Conservation (phyloP, 305 asterid species). For the Caryopteris hybrid region DNA sequence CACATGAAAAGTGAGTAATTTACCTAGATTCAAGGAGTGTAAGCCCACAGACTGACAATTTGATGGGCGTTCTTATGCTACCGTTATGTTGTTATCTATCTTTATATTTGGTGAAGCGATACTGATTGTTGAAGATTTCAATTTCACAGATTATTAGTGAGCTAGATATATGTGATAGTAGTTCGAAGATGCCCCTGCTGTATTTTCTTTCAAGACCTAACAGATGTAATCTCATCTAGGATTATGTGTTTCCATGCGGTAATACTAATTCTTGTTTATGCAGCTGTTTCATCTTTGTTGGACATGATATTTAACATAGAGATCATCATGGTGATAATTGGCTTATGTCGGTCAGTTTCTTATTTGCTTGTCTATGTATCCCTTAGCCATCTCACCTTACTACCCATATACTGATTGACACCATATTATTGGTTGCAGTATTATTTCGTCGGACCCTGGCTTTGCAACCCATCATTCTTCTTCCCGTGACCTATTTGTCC, state of each 20-base stretch:
- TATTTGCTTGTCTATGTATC: background rate
- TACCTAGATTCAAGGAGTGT: background rate
- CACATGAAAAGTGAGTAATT: background rate
- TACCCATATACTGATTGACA: slow-evolving; percentile 8
- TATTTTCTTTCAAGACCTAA: background rate
- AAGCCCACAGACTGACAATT: background rate
- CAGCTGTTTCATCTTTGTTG: slow-evolving; percentile 35
- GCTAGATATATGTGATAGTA: background rate
- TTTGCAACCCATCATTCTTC: slow-evolving; percentile 21
- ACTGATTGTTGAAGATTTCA: background rate
- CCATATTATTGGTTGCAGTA: slow-evolving; percentile 33
- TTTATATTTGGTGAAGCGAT: background rate
- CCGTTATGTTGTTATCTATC: background rate
- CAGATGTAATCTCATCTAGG: background rate
- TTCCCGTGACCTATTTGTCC: slow-evolving; percentile 13
- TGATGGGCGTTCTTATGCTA: background rate
- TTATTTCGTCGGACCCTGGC: slow-evolving; percentile 46
- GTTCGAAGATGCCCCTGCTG: background rate
- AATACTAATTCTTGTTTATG: slow-evolving; percentile 14
- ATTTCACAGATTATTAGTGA: background rate
- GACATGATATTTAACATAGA: slow-evolving; percentile 32
- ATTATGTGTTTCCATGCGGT: background rate
- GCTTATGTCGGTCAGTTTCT: slow-evolving; percentile 40
- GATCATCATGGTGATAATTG: slow-evolving; percentile 31
- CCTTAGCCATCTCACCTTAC: background rate